Percentiles rank a stretch among this genome's conserved stretches.
These are phyloP conservation scores for Solanum ossicruentum DNA, from an alignment of 257 asterid genomes.

Conservation along the genomic window DNA sequence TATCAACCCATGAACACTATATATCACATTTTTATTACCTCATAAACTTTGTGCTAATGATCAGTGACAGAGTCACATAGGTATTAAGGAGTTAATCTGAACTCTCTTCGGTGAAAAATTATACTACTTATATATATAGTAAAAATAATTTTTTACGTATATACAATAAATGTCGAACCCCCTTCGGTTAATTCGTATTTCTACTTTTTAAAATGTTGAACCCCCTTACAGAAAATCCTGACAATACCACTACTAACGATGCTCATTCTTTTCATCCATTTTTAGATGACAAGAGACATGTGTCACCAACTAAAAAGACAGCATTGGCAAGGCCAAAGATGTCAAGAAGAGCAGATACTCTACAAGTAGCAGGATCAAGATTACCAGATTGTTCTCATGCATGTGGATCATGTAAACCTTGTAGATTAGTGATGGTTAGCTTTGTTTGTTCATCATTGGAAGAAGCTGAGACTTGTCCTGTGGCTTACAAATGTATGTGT, in stretches of 20 bases:
- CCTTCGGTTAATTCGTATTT: too few relatives aligned
- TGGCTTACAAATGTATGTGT: conserved; percentile 88
- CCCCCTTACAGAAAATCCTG: too few relatives aligned
- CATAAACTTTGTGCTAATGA: neutral
- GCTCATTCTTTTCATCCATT: neutral
- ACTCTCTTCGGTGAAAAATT: too few relatives aligned
- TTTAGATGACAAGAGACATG: conserved; percentile 18
- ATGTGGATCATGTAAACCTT: conserved; percentile 85
- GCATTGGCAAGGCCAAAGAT: neutral
- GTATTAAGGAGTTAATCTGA: too few relatives aligned
- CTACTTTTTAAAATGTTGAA: too few relatives aligned
- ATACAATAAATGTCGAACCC: too few relatives aligned
- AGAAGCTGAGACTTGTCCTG: conserved; percentile 92
- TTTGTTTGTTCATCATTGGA: conserved; percentile 70
- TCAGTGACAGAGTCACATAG: too few relatives aligned
- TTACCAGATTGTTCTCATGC: conserved; percentile 83
- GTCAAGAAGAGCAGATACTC: conserved; percentile 7
- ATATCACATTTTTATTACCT: too few relatives aligned
- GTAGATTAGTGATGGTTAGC: conserved; percentile 80
- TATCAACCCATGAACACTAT: too few relatives aligned
- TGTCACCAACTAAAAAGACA: conserved; percentile 7
- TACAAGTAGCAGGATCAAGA: conserved; percentile 50
- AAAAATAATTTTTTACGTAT: too few relatives aligned
- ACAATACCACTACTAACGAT: neutral
- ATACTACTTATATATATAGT: too few relatives aligned